Conservation (phyloP, 177 flowering plant species). For the Telopea speciosissima region DNA sequence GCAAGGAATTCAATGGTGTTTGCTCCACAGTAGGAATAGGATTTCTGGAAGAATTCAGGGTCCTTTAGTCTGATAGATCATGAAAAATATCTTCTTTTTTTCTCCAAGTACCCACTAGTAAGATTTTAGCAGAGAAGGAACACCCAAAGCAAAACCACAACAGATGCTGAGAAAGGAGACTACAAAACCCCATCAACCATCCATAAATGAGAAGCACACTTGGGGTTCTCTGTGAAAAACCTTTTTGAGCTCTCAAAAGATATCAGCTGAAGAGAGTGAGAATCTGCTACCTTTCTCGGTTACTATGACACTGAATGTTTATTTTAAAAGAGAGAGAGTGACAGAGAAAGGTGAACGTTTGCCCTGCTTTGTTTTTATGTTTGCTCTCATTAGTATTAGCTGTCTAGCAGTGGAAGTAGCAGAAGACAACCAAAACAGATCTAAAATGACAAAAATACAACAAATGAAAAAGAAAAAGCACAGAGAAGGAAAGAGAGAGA, state of each 20-base stretch:
- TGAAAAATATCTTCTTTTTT: constrained; percentile 37
- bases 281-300: constrained; percentile 33
- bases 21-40: constrained; percentile 29
- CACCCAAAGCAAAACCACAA: background rate
- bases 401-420: background rate
- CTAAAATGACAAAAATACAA: background rate
- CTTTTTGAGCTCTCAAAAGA: constrained; percentile 1
- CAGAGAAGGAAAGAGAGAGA: no score
- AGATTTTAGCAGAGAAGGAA: background rate
- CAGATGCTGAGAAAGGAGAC: background rate
- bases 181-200: background rate
- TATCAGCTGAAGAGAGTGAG: constrained; percentile 7
- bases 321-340: constrained; percentile 4
- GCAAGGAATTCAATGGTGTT: constrained; percentile 23
- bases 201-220: background rate
- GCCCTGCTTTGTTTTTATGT: background rate
- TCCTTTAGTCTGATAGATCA: constrained; percentile 34
- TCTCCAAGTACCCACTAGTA: background rate
- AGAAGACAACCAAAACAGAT: background rate
- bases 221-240: constrained; percentile 8
- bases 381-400: background rate
- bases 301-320: constrained; percentile 31
- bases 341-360: constrained; percentile 5
- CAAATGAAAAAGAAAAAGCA: background rate
- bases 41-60: constrained; percentile 31